Percentiles rank a stretch among this genome's conserved stretches.
phyloP scores from a whole-genome alignment of 768 basidiomycete genomes.

The Chalciporus pseudorubinellus region DNA sequence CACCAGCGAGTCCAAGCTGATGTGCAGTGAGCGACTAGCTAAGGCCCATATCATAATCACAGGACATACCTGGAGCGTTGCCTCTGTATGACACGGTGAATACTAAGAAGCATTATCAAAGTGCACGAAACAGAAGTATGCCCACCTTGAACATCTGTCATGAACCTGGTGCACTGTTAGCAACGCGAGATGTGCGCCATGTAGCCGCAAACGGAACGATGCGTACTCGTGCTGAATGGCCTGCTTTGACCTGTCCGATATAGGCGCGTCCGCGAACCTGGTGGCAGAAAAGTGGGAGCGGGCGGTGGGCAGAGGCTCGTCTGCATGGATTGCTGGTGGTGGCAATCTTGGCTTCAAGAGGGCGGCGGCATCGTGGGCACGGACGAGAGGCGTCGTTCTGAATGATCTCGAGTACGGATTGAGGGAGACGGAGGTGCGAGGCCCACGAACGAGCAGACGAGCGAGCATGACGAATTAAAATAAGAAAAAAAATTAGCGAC shows the following conservation, averaged over 20 bases:
- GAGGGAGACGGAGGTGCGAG: constrained; percentile 14
- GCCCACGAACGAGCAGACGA: constrained; percentile 26
- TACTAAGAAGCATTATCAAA: neutral
- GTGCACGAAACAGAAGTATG: neutral
- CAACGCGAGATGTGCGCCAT: constrained; percentile 9
- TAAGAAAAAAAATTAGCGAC: neutral
- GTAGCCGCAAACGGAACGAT: neutral
- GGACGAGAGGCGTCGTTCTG: constrained; percentile 8
- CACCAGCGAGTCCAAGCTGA: constrained; percentile 41
- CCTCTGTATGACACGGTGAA: constrained; percentile 25
- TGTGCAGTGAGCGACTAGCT: constrained; percentile 1
- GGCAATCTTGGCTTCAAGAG: constrained; percentile 8
- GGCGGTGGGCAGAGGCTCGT: constrained; percentile 16
- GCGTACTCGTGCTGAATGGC: constrained; percentile 45
- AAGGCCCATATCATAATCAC: neutral
- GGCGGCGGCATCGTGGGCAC: constrained; percentile 8
- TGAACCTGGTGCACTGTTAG: constrained; percentile 32
- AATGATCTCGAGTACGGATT: constrained; percentile 12
- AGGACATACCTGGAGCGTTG: constrained; percentile 39
- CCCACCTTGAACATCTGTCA: constrained; percentile 50
- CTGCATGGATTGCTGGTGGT: neutral
- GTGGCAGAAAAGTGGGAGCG: constrained; percentile 28
- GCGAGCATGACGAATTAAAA: constrained; percentile 12
- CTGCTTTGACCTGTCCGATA: constrained; percentile 41
- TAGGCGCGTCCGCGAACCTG: constrained; percentile 30